A percentile compares a stretch with the other conserved stretches of the same genome.
These are phyloP conservation scores for Quercus lobata DNA, from an alignment of 331 rosid species.

Conservation along the genomic window DNA sequence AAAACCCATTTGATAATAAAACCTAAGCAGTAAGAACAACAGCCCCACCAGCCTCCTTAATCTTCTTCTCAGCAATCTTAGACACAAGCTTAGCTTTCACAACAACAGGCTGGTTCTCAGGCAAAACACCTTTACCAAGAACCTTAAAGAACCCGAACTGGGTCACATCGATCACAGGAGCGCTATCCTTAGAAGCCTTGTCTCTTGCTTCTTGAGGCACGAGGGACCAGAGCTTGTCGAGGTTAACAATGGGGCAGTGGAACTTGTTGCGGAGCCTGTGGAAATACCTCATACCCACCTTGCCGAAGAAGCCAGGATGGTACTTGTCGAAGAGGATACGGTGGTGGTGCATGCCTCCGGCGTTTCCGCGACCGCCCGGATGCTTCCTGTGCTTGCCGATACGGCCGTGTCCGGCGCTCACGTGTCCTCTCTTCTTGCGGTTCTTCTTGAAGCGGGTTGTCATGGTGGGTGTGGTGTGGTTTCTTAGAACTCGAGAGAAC, in stretches of 20 bases:
- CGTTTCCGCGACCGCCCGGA: constrained; percentile 59
- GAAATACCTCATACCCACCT: constrained; percentile 62
- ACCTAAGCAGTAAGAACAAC: constrained; percentile 50
- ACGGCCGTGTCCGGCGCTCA: constrained; percentile 69
- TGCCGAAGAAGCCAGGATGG: constrained; percentile 60
- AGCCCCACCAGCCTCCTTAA: constrained; percentile 56
- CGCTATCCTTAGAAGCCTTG: constrained; percentile 35
- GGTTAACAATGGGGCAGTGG: constrained; percentile 46
- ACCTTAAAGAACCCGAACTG: constrained; percentile 52
- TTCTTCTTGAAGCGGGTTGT: constrained; percentile 62
- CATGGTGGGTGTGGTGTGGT: constrained; percentile 5
- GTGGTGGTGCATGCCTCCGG: constrained; percentile 70
- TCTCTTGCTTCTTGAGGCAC: constrained; percentile 48
- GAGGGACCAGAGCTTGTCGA: constrained; percentile 57
- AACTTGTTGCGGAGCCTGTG: constrained; percentile 60
- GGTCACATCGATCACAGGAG: constrained; percentile 46
- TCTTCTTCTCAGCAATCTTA: constrained; percentile 59
- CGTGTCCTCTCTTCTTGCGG: constrained; percentile 64
- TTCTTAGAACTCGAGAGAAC: too few species aligned
- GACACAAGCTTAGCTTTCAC: constrained; percentile 55
- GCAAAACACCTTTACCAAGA: constrained; percentile 52
- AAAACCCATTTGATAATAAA: neutral
- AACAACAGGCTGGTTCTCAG: constrained; percentile 42
- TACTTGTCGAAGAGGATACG: constrained; percentile 65
- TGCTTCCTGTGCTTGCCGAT: constrained; percentile 60